Conservation (phyloP, 1,139 yeast species). For the Debaryomyces fabryi region DNA sequence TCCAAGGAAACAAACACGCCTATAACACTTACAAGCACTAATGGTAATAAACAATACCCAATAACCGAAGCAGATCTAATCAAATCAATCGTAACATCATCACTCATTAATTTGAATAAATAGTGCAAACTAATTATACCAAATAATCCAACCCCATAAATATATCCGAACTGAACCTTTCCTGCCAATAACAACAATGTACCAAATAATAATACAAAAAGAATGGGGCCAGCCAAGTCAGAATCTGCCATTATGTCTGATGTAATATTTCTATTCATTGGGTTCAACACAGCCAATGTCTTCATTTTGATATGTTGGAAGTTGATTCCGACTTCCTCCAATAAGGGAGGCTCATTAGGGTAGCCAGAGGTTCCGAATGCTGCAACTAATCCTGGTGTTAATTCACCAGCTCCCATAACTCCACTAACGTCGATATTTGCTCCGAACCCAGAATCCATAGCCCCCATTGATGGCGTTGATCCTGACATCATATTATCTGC, state of each 20-base stretch:
- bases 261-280: slow-evolving; percentile 59
- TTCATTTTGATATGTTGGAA: slow-evolving; percentile 84
- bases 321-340: slow-evolving; percentile 93
- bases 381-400: slow-evolving; percentile 79
- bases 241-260: slow-evolving; percentile 86
- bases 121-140: slow-evolving; percentile 87
- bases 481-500: slow-evolving; percentile 13
- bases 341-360: slow-evolving; percentile 88
- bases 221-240: slow-evolving; percentile 93
- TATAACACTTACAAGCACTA: slow-evolving; percentile 75
- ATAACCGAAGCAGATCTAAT: slow-evolving; percentile 84
- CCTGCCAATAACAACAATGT: slow-evolving; percentile 81
- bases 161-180: slow-evolving; percentile 94
- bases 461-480: slow-evolving; percentile 29
- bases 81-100: slow-evolving; percentile 60
- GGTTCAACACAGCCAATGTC: slow-evolving; percentile 85
- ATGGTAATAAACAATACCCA: slow-evolving; percentile 91
- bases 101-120: slow-evolving; percentile 84
- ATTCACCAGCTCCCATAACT: slow-evolving; percentile 53
- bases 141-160: slow-evolving; percentile 92
- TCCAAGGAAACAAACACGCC: slow-evolving; percentile 75
- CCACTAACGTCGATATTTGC: slow-evolving; percentile 48
- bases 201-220: slow-evolving; percentile 90
- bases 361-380: slow-evolving; percentile 95
- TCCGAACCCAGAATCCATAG: slow-evolving; percentile 45